Evolutionary conservation across 1,284 basidiomycete species (phyloP).

Genomic region (Crepidotus sp.): DNA sequence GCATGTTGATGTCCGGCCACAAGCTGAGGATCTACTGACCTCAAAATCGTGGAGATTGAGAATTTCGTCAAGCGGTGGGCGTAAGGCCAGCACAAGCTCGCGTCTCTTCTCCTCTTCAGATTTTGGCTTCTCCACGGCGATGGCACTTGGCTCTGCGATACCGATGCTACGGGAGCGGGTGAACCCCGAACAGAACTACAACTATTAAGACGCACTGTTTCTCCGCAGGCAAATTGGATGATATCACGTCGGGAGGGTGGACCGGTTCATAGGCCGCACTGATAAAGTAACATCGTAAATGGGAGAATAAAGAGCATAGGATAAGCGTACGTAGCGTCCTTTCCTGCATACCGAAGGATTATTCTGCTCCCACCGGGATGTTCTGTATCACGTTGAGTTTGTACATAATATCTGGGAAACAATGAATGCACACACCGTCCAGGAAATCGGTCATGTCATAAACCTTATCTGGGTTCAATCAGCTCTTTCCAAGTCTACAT

Average conservation of each 20-base stretch:
- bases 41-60: slow-evolving; percentile 90
- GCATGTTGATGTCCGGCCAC: neutral
- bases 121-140: slow-evolving; percentile 43
- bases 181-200: neutral
- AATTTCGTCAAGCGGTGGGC: slow-evolving; percentile 69
- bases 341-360: slow-evolving; percentile 35
- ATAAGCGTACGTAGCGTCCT: slow-evolving; percentile 32
- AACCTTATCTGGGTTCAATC: slow-evolving; percentile 38
- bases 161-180: slow-evolving; percentile 46
- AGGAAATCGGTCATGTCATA: slow-evolving; percentile 76
- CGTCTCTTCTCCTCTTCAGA: slow-evolving; percentile 52
- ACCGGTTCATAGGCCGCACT: slow-evolving; percentile 66
- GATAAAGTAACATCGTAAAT: neutral
- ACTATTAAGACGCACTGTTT: slow-evolving; percentile 48
- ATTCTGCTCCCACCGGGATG: slow-evolving; percentile 48
- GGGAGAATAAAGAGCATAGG: neutral
- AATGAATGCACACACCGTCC: slow-evolving; percentile 33
- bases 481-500: slow-evolving; percentile 23
- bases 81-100: slow-evolving; percentile 39
- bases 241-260: slow-evolving; percentile 82
- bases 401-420: neutral
- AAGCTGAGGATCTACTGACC: slow-evolving; percentile 28
- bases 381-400: slow-evolving; percentile 30
- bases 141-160: slow-evolving; percentile 53
- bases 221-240: slow-evolving; percentile 67